These are phyloP conservation scores for Pittosporum tobira DNA, from an alignment of 129 eudicot species.

Conservation along the genomic window DNA sequence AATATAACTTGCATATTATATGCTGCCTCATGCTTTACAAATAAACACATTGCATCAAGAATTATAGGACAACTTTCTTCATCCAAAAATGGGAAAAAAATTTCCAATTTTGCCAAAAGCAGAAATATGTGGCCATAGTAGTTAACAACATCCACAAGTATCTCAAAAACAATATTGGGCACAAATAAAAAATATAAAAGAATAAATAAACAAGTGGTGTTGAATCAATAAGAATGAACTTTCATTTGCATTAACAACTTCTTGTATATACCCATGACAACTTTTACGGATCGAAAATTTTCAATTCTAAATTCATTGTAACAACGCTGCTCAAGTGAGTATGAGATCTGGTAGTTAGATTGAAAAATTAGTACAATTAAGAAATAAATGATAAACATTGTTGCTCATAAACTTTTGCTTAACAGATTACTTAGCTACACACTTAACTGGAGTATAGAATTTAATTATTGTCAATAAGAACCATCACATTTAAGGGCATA, in stretches of 20 bases:
- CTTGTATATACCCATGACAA: conserved; percentile 71
- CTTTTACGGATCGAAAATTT: conserved; percentile 57
- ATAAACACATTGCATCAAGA: background rate
- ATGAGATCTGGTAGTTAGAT: conserved; percentile 55
- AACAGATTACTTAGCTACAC: background rate
- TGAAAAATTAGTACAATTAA: conserved; percentile 10
- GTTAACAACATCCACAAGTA: background rate
- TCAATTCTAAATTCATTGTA: conserved; percentile 84
- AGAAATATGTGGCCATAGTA: background rate
- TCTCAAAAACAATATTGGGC: background rate
- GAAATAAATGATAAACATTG: background rate
- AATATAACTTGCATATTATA: background rate
- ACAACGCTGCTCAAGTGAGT: conserved; percentile 75
- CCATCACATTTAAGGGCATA: background rate
- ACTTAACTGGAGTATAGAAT: conserved; percentile 2
- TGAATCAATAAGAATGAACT: conserved; percentile 24
- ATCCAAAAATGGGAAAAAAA: background rate
- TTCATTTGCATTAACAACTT: conserved; percentile 76
- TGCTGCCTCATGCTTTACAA: background rate
- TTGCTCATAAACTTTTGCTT: background rate
- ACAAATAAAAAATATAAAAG: background rate
- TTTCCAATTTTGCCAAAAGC: background rate
- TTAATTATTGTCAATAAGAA: background rate
- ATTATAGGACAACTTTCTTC: background rate
- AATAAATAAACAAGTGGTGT: background rate